A percentile compares a stretch with the other conserved stretches of the same genome.
These are phyloP conservation scores for Epichloe aotearoae DNA, from an alignment of 2,329 filamentous ascomycete genomes.

Conservation along the genomic window DNA sequence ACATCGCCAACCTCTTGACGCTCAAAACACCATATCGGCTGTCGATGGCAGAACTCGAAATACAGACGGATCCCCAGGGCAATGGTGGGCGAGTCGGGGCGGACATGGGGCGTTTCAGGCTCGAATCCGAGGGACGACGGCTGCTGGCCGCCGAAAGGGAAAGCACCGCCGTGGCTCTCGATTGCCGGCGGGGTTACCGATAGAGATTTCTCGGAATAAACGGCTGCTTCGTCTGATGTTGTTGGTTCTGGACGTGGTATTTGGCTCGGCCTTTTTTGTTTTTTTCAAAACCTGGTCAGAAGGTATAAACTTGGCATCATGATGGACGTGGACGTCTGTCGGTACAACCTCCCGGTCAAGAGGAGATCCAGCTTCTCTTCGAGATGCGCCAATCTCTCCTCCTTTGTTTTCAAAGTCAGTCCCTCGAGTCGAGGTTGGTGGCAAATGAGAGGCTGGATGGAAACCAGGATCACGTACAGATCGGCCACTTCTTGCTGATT, in stretches of 20 bases:
- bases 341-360: slow-evolving; percentile 27
- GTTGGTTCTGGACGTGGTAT: slow-evolving; percentile 14
- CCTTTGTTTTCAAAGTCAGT: slow-evolving; percentile 17
- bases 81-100: slow-evolving; percentile 20
- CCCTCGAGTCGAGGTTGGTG: no score
- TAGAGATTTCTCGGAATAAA: slow-evolving; percentile 21
- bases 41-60: slow-evolving; percentile 30
- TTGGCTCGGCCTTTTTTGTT: slow-evolving; percentile 14
- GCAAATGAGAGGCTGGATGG: no score
- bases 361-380: slow-evolving; percentile 39
- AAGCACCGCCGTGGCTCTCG: slow-evolving; percentile 10
- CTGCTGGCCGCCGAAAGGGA: slow-evolving; percentile 9
- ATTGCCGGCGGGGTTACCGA: slow-evolving; percentile 18
- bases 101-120: slow-evolving; percentile 14
- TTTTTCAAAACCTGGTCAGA: slow-evolving; percentile 15
- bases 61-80: slow-evolving; percentile 24
- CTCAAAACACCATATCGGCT: slow-evolving; percentile 33
- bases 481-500: slow-evolving; percentile 25
- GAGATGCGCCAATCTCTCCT: slow-evolving; percentile 35
- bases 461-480: slow-evolving; percentile 23
- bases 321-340: slow-evolving; percentile 1
- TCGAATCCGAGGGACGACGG: slow-evolving; percentile 17
- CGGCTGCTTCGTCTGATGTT: slow-evolving; percentile 17
- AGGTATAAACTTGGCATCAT: slow-evolving; percentile 7
- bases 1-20: slow-evolving; percentile 25